Base-by-base conservation (phyloP, 2,329 filamentous ascomycete genomes). In the Biscogniauxia marginata region DNA sequence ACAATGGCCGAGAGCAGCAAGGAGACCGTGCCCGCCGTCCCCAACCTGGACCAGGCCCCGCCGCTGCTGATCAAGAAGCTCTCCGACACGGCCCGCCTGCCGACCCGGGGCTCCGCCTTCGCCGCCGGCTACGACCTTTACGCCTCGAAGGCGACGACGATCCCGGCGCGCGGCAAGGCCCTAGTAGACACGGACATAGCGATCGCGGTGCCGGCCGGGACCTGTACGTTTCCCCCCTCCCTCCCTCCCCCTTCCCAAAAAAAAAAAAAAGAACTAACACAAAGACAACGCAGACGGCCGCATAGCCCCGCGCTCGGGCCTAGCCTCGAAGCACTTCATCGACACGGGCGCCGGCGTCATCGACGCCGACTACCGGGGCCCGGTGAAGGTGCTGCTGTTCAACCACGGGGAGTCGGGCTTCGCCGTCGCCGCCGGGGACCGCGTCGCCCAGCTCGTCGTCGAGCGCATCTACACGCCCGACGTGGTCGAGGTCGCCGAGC, bases 91-190 rank as follows among this genome's bases (percentile, higher is more conserved):
- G 95, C 88, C n/a, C 84, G 83, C 48, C 81, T 93, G 21, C 95
- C 95, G 9, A 98, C 91, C 0, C 87, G 93, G 54, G 95, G 95
- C 64, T 96, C 90, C 63, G 88, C 87, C 52, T 93, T 90, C 70
- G 91, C 95, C 0, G 95, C 95, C 1, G 95, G 95, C 34, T 98
- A 98, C 77, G 95, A 99, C 74, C 71, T 99, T 56, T 98, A 97
- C 75, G 88, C 86, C 51, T 84, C 91, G 2, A 84, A 85, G 68
- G 84, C 88, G 39, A 88, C 87, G 3, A 82, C 84, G 2, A 87
- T 99, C 55, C 93, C 93, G 0, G 86, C 89, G 1, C 82, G 90
- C 58, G 93, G 92, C 64, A 92, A 96, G 76, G 91, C 80, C 0
- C 77, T 97, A 24, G 92, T 98, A 39, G 89, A 93, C 67, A 98